phyloP scores from a whole-genome alignment of 257 asterid genomes.

The Buddleja alternifolia region DNA sequence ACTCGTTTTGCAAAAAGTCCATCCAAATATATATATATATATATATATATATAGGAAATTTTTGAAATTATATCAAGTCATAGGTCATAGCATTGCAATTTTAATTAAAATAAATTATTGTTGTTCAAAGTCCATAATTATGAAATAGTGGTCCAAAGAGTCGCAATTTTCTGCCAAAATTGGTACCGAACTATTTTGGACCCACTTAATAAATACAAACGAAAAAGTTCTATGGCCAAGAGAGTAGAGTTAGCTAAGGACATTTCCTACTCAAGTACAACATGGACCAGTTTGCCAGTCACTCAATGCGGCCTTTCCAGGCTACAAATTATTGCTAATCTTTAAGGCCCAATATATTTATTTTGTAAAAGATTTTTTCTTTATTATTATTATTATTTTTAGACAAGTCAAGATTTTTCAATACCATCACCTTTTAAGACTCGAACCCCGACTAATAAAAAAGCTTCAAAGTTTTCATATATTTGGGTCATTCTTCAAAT shows the following conservation, averaged over 20 bases:
- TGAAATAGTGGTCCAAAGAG: slow-evolving; percentile 36
- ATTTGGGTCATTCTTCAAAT: no score
- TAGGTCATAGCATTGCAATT: neutral
- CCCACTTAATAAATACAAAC: slow-evolving; percentile 30
- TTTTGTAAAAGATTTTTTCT: no score
- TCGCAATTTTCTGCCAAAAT: slow-evolving; percentile 25
- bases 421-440: no score
- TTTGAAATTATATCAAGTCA: neutral
- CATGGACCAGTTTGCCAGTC: slow-evolving; percentile 36
- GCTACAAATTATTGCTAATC: slow-evolving; percentile 9
- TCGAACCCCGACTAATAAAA: no score
- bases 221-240: neutral
- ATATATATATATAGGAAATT: no score
- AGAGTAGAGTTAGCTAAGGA: slow-evolving; percentile 16
- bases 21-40: no score
- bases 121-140: neutral
- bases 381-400: no score
- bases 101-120: neutral
- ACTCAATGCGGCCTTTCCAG: slow-evolving; percentile 10
- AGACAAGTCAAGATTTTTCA: no score
- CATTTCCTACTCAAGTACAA: slow-evolving; percentile 37
- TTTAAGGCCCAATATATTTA: neutral
- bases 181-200: slow-evolving; percentile 25
- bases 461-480: no score
- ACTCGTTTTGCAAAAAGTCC: no score